Evolutionary conservation across 1,284 basidiomycete genomes (phyloP), one percentile per base, ranked within the genome.

Genomic region (Mrakiaceae sp.): DNA sequence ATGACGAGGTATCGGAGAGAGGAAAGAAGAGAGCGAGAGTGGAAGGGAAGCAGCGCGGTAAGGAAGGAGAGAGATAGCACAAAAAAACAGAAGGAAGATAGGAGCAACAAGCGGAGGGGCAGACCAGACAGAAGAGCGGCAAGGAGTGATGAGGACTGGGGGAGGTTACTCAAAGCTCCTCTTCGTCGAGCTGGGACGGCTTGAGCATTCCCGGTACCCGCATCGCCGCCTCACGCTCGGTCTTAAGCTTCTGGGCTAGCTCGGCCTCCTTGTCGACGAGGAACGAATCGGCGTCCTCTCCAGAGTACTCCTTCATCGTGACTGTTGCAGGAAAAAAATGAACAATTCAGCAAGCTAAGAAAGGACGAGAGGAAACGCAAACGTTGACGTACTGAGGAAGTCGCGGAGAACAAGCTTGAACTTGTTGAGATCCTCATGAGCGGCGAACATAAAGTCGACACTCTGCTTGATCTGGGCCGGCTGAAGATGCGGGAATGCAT

Each of bases 151-250:
- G 27, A 27, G 27, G 27, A 27, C 27, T 27, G 27, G 27, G 27
- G 2, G 27, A 40, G 53, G 39, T 10, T 7, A 5, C 12, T 42
- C 62, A 66, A 11, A 66, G 60, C 50, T 66, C 64, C 54, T 63
- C 62, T 12, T 87, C 87, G 79, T 94, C 92, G 66, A 96, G 75
- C 77, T 94, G 90, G 70, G 87, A 88, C 46, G 95, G 95, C 78
- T 98, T 98, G 75, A 98, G 82, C 89, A 98, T 91, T 64, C 96
- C 96, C 9, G 92, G 92, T 70, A 96, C 90, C 69, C 87, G 83
- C 81, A 89, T 87, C 16, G 94, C 94, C 47, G 86, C 83, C 78
- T 92, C 84, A 64, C 87, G 86, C 77, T 97, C 93, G 67, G 85
- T 87, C 68, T 86, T 84, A 0, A 84, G 81, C 76, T 83, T 83